Percentiles rank a stretch among this genome's conserved stretches.
Conservation (phyloP, 495 filamentous ascomycete species). For the Podospora sp. region DNA sequence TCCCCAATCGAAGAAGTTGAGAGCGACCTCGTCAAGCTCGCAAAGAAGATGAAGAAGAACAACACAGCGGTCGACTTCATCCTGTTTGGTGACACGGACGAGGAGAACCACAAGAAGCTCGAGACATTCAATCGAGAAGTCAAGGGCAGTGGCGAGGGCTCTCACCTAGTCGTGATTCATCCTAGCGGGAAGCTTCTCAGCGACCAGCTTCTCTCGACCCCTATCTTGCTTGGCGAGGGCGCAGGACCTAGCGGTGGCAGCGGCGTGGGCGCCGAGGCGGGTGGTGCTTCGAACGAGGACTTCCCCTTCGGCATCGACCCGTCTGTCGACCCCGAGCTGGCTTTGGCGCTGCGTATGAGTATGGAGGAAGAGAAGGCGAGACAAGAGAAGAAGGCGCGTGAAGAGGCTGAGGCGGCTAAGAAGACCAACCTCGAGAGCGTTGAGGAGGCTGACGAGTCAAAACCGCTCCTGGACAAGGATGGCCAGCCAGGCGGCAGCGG, state of each 20-base stretch:
- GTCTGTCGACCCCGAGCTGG: conserved; percentile 86
- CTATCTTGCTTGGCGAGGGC: conserved; percentile 82
- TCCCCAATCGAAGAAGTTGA: conserved; percentile 87
- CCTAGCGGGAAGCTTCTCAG: conserved; percentile 89
- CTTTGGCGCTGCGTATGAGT: conserved; percentile 94
- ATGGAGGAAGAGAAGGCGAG: conserved; percentile 94
- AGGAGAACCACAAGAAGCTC: conserved; percentile 83
- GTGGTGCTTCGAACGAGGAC: conserved; percentile 54
- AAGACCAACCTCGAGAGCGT: conserved; percentile 79
- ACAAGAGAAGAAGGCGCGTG: conserved; percentile 77
- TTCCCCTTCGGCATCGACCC: conserved; percentile 75
- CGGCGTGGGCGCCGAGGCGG: conserved; percentile 61
- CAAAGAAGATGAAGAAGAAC: conserved; percentile 98
- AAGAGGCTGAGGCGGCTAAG: conserved; percentile 65
- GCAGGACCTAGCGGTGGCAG: conserved; percentile 49
- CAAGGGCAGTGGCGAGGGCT: conserved; percentile 79
- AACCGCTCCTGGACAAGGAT: conserved; percentile 65
- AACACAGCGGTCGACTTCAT: conserved; percentile 91
- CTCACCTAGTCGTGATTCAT: conserved; percentile 85
- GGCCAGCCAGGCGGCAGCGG: conserved; percentile 67
- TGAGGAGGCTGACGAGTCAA: conserved; percentile 57
- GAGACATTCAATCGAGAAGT: conserved; percentile 90
- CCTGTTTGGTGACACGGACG: conserved; percentile 89
- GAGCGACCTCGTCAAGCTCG: conserved; percentile 83
- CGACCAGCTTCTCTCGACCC: conserved; percentile 88